Percentiles rank a stretch among this genome's conserved stretches.
Evolutionary conservation across 345 rosid genomes (phyloP).

Genomic region (Rhodomyrtus tomentosa): DNA sequence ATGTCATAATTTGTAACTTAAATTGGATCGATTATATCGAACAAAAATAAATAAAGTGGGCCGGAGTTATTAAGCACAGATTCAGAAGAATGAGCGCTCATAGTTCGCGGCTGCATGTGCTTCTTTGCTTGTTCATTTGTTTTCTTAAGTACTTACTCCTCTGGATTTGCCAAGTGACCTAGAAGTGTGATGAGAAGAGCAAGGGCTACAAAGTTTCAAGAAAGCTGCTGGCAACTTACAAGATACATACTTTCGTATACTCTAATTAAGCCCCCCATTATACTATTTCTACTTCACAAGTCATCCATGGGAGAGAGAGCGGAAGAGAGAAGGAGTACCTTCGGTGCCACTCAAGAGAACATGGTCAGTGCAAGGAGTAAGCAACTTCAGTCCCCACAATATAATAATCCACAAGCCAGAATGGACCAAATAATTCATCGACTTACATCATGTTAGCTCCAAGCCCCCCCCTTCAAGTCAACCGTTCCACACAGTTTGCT

Average conservation of each 20-base stretch:
- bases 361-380: background rate
- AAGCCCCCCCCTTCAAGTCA: background rate
- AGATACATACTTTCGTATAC: background rate
- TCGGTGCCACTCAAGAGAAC: conserved; percentile 1
- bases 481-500: background rate
- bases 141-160: background rate
- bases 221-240: background rate
- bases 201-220: background rate
- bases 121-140: background rate
- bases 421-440: background rate
- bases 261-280: background rate
- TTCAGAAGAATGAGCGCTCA: background rate
- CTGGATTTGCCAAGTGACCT: background rate
- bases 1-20: background rate
- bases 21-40: background rate
- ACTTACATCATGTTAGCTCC: background rate
- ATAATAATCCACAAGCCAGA: background rate
- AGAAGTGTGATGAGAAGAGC: background rate
- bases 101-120: background rate
- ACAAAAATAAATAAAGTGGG: background rate
- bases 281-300: background rate
- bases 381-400: background rate
- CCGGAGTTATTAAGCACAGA: background rate
- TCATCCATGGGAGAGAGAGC: background rate
- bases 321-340: background rate